Evolutionary conservation across 139 green algal genomes (phyloP).

Genomic region (Chlorella sp.): DNA sequence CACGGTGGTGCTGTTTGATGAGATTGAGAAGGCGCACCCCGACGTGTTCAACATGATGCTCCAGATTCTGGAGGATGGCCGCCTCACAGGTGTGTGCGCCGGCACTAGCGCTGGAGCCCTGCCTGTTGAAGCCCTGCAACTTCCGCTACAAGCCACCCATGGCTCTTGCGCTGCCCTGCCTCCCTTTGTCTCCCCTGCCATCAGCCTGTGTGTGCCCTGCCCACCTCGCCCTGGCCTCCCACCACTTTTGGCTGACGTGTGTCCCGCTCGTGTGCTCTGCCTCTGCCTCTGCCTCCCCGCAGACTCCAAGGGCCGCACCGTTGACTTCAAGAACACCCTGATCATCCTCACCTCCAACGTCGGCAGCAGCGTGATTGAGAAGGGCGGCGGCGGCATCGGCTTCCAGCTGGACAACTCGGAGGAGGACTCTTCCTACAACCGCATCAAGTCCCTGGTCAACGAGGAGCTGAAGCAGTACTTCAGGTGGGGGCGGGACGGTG

Average conservation of each 20-base stretch:
- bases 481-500: constrained; percentile 38
- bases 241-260: background rate
- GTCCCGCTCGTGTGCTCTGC: background rate
- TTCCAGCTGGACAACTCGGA: constrained; percentile 70
- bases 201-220: background rate
- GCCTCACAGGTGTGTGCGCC: constrained; percentile 10
- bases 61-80: constrained; percentile 56
- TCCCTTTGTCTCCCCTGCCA: background rate
- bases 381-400: constrained; percentile 86
- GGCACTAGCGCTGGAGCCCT: background rate
- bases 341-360: constrained; percentile 99
- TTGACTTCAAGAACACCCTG: constrained; percentile 99
- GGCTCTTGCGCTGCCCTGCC: background rate
- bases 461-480: constrained; percentile 99
- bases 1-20: constrained; percentile 99
- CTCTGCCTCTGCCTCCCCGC: constrained; percentile 70
- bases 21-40: constrained; percentile 99
- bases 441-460: constrained; percentile 98
- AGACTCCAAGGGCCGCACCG: constrained; percentile 91
- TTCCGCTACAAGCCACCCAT: background rate
- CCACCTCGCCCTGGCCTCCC: background rate
- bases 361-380: constrained; percentile 95
- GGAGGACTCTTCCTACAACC: constrained; percentile 67
- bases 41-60: constrained; percentile 99
- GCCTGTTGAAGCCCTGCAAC: too few relatives aligned